A percentile compares a stretch with the other conserved stretches of the same genome.
These are phyloP conservation scores for Coemansia sp. DNA, from an alignment of 192 early-diverging fungal genomes.

Conservation along the genomic window DNA sequence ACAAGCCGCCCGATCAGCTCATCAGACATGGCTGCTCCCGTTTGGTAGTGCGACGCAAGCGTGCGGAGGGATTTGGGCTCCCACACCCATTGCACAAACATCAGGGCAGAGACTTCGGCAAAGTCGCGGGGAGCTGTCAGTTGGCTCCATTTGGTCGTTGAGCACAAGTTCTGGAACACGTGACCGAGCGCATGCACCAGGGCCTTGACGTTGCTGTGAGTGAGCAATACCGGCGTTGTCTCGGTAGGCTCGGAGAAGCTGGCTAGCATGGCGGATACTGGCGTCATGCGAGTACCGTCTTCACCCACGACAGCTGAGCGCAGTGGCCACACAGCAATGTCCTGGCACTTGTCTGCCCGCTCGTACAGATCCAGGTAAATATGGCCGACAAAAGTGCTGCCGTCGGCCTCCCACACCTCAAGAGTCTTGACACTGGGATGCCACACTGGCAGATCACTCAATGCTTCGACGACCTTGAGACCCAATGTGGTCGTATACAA, in stretches of 20 bases:
- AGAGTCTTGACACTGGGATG: conserved; percentile 68
- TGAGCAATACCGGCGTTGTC: conserved; percentile 64
- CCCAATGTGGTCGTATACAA: conserved; percentile 67
- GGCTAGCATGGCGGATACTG: conserved; percentile 61
- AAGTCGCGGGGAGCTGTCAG: conserved; percentile 74
- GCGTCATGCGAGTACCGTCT: conserved; percentile 54
- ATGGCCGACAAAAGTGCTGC: conserved; percentile 58
- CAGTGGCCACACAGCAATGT: conserved; percentile 61
- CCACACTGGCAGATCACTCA: conserved; percentile 58
- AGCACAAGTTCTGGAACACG: conserved; percentile 61
- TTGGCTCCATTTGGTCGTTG: conserved; percentile 60
- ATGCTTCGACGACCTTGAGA: conserved; percentile 59
- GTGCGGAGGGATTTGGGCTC: conserved; percentile 53
- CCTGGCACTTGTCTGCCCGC: conserved; percentile 63
- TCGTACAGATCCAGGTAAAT: conserved; percentile 73
- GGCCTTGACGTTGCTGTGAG: conserved; percentile 70
- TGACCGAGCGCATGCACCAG: conserved; percentile 82
- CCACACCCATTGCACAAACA: conserved; percentile 76
- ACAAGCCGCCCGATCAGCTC: conserved; percentile 62
- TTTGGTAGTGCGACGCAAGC: conserved; percentile 65
- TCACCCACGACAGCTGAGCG: conserved; percentile 3
- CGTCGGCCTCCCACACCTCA: conserved; percentile 63
- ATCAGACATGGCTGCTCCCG: conserved; percentile 62
- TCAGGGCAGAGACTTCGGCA: conserved; percentile 77
- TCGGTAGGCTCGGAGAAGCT: conserved; percentile 60